Conservation (phyloP, 805 yeast genomes). For the Nakazawaea anatomiae region DNA sequence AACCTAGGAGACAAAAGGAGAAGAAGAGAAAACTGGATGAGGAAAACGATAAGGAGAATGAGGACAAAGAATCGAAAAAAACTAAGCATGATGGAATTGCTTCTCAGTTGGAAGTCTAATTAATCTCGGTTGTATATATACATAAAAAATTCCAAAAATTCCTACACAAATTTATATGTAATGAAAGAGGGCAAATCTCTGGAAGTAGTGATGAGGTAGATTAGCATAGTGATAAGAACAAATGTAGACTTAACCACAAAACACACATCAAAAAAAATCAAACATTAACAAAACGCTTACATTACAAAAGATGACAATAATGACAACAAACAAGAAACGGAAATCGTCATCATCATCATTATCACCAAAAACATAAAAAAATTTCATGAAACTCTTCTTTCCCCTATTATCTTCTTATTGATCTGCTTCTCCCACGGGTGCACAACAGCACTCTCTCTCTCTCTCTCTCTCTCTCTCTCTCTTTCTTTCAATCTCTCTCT, state of each 20-base stretch:
- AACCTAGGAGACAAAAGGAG: not conserved
- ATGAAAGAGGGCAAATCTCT: no score
- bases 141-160: no score
- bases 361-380: not conserved
- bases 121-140: no score
- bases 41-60: not conserved
- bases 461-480: not conserved
- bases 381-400: not conserved
- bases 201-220: no score
- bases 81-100: not conserved
- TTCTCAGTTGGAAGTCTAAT: no score
- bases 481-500: not conserved
- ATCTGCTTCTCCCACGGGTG: no score
- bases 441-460: not conserved
- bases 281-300: not conserved
- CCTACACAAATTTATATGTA: no score
- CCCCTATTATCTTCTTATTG: not conserved
- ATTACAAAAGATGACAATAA: not conserved
- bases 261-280: not conserved
- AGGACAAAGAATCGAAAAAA: conserved; percentile 1
- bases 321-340: not conserved
- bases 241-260: not conserved
- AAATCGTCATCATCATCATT: not conserved
- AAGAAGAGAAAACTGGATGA: conserved; percentile 5
- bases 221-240: not conserved